Evolutionary conservation across 176 grass and related monocot species (phyloP).

Genomic region (Musa itinerans): DNA sequence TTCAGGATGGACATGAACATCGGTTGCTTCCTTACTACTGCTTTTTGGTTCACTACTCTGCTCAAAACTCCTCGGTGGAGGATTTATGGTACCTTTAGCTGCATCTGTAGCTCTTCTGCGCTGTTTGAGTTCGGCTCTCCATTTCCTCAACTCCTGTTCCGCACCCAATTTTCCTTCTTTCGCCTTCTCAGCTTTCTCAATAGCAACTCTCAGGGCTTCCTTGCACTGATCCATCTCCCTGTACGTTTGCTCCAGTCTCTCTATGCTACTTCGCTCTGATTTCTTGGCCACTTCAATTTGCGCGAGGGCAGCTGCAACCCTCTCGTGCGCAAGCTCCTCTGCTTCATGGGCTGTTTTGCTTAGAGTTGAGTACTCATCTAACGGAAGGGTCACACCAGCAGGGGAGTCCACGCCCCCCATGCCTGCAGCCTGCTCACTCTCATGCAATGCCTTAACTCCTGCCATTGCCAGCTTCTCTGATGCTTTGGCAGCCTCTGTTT

Average conservation of each 20-base stretch:
- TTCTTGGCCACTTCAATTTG: constrained; percentile 44
- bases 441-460: constrained; percentile 13
- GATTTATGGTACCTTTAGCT: constrained; percentile 11
- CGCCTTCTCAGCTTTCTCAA: constrained; percentile 18
- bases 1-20: constrained; percentile 24
- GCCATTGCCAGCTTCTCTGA: not conserved
- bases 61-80: constrained; percentile 11
- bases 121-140: constrained; percentile 36
- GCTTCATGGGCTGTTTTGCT: constrained; percentile 25
- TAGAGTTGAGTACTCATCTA: constrained; percentile 36
- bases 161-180: constrained; percentile 41
- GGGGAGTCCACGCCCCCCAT: constrained; percentile 17
- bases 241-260: constrained; percentile 28
- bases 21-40: constrained; percentile 30
- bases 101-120: constrained; percentile 26
- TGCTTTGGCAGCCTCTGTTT: not conserved
- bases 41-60: constrained; percentile 4
- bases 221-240: constrained; percentile 35
- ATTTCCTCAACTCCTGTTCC: constrained; percentile 57
- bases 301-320: constrained; percentile 15
- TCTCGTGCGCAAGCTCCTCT: constrained; percentile 25
- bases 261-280: constrained; percentile 22
- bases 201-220: constrained; percentile 25
- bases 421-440: constrained; percentile 21
- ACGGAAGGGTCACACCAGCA: constrained; percentile 19